Base-by-base conservation (phyloP, 1,284 basidiomycete species). In the Puccinia polysora region DNA sequence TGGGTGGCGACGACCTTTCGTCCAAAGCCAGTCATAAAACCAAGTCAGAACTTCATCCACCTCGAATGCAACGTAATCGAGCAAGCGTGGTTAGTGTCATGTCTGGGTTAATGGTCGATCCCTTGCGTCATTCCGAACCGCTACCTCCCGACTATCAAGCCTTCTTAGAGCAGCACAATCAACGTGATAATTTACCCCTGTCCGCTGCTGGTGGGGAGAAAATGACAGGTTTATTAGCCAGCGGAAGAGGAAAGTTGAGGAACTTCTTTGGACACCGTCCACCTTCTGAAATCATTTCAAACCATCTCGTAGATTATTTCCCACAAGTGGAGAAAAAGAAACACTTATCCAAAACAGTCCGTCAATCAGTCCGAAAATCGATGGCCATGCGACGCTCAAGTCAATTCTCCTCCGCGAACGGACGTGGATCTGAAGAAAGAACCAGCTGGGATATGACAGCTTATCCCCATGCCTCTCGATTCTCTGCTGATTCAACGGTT, bases 211-310 rank as follows among this genome's bases (percentile, higher is more conserved):
- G 34, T 32, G 52, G 53, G 15, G 56, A 59, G 34, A 55, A 64
- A 34, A 55, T 52, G 28, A 63, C 56, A 15, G 70, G 73, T 64
- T 43, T 73, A 28, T 47, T 65, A n/a, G 69, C 72, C 14, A 65
- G 58, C 59, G 70, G 60, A 23, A 77, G 25, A 74, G 77, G 78
- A 75, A 85, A 84, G 79, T 82, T 97, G 74, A 91, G 92, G 81
- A 95, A 94, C 83, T 99, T 98, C 84, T 95, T 97, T 77, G 96
- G 95, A 10, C 95, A 97, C 78, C 89, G 96, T 55, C 96, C 96
- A 0, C 93, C 96, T 0, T 91, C 89, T 79, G 95, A 98, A 80
- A 86, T 98, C 76, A 98, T 98, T 81, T 91, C 93, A 36, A 95
- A 85, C n/a, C 93, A 98, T 79, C 81, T 98, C 52, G 87, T 89